phyloP scores from a whole-genome alignment of 2,329 filamentous ascomycete species.

The Xylaria arbuscula region DNA sequence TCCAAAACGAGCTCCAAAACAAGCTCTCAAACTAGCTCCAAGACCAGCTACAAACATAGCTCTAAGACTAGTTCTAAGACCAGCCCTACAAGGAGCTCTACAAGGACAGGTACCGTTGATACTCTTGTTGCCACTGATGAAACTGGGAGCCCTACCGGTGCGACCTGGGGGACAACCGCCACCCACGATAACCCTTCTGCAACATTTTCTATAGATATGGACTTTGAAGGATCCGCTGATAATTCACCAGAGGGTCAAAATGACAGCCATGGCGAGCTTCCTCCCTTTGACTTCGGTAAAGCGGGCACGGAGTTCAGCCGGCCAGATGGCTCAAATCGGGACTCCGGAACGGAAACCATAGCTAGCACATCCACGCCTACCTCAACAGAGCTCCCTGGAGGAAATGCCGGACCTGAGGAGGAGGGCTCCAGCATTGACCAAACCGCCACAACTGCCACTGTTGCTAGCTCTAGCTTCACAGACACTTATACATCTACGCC shows the following conservation, averaged over 20 bases:
- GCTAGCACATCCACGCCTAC: background rate
- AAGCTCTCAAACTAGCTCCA: too few species aligned
- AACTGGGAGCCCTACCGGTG: background rate
- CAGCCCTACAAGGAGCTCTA: background rate
- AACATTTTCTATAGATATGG: background rate
- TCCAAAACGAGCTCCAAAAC: too few species aligned
- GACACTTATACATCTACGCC: background rate
- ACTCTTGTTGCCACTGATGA: background rate
- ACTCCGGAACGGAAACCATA: background rate
- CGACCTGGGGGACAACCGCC: constrained; percentile 9
- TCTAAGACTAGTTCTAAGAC: too few species aligned
- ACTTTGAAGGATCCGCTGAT: background rate
- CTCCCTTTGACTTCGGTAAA: constrained; percentile 9
- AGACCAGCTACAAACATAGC: too few species aligned
- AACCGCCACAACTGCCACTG: too few species aligned
- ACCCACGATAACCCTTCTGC: constrained; percentile 3
- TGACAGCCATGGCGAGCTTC: background rate
- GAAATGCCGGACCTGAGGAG: background rate
- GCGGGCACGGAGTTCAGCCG: background rate
- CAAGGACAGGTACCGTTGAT: background rate
- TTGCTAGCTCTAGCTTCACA: constrained; percentile 2
- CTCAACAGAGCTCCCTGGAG: background rate
- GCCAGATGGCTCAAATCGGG: background rate
- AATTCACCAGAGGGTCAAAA: background rate
- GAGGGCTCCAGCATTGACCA: background rate